Conservation (phyloP, 805 yeast genomes). For the Kazachstania psychrophila region DNA sequence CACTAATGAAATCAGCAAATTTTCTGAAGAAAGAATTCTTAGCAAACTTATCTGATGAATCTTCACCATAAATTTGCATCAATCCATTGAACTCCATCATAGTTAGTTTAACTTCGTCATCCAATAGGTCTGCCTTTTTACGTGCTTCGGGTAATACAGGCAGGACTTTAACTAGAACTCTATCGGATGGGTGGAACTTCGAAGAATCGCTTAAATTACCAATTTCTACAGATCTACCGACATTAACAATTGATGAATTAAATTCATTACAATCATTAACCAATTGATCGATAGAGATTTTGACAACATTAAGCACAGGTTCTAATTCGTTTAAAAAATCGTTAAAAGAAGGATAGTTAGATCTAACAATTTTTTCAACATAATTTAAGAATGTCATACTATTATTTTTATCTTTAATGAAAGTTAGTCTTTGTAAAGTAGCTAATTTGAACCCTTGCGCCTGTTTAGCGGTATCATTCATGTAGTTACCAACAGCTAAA, state of each 20-base stretch:
- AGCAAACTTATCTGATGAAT: constrained; percentile 56
- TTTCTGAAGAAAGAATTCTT: constrained; percentile 65
- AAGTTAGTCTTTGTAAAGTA: constrained; percentile 80
- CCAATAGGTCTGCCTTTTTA: constrained; percentile 54
- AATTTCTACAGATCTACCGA: constrained; percentile 60
- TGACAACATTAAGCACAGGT: constrained; percentile 51
- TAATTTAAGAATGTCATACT: constrained; percentile 85
- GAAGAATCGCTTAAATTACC: constrained; percentile 81
- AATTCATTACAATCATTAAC: constrained; percentile 62
- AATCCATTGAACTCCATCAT: constrained; percentile 56
- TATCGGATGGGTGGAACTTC: constrained; percentile 76
- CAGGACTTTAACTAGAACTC: constrained; percentile 48
- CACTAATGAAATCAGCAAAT: constrained; percentile 68
- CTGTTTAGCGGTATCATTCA: constrained; percentile 89
- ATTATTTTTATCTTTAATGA: constrained; percentile 83
- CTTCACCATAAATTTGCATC: constrained; percentile 89
- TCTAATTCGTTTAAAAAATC: constrained; percentile 64
- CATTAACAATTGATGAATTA: constrained; percentile 52
- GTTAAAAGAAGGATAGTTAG: constrained; percentile 70
- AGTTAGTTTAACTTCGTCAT: constrained; percentile 54
- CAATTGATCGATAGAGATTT: constrained; percentile 74
- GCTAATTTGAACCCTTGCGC: constrained; percentile 88
- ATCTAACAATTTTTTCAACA: constrained; percentile 81
- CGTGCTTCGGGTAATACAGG: constrained; percentile 70
- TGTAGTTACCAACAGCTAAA: constrained; percentile 85